phyloP scores from a whole-genome alignment of 2,329 filamentous ascomycete genomes.

The Pleoardoris graminearum region DNA sequence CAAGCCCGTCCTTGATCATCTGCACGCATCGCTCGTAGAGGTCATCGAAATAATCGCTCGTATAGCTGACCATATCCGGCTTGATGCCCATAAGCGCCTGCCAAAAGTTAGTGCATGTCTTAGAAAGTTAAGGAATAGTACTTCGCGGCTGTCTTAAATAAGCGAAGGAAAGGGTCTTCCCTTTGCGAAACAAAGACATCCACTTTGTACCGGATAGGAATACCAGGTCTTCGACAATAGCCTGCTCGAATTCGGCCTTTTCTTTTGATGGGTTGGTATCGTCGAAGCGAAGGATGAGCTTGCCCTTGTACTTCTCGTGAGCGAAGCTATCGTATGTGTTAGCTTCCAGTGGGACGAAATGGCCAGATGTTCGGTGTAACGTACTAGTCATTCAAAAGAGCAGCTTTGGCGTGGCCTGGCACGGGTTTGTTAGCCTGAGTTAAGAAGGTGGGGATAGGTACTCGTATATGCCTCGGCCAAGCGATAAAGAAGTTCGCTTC shows the following conservation, averaged over 20 bases:
- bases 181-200: background rate
- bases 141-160: no score
- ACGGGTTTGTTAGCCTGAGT: no score
- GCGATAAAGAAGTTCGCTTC: no score
- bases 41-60: constrained; percentile 93
- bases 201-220: no score
- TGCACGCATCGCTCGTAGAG: constrained; percentile 83
- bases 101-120: no score
- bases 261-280: constrained; percentile 98
- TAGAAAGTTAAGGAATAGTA: no score
- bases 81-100: constrained; percentile 89
- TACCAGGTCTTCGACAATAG: background rate
- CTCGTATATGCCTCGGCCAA: no score
- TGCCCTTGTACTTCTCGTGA: constrained; percentile 89
- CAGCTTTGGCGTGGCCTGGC: constrained; percentile 94
- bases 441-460: no score
- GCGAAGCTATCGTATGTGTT: no score
- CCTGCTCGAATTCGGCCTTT: constrained; percentile 85
- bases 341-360: no score
- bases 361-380: no score
- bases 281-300: constrained; percentile 88
- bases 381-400: constrained; percentile 93
- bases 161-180: no score
- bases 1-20: constrained; percentile 83
- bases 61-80: constrained; percentile 84